A percentile compares a stretch with the other conserved stretches of the same genome.
Evolutionary conservation across 1,139 yeast genomes (phyloP).

Genomic region (Kluyveromyces marxianus): DNA sequence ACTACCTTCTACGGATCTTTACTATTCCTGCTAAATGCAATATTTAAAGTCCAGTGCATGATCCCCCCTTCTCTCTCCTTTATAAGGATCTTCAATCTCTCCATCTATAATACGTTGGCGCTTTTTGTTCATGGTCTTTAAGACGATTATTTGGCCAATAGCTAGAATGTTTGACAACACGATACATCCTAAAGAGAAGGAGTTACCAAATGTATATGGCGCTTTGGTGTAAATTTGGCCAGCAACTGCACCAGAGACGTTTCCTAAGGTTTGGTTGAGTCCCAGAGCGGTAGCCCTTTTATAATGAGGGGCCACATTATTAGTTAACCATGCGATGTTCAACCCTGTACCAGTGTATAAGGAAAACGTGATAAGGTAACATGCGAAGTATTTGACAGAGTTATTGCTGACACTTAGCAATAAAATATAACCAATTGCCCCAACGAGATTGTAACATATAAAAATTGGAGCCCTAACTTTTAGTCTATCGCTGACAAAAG

Average conservation of each 20-base stretch:
- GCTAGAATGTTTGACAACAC: conserved; percentile 22
- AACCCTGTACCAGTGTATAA: conserved; percentile 34
- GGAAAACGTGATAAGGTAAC: conserved; percentile 33
- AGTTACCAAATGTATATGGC: conserved; percentile 35
- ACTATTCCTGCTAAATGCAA: conserved; percentile 9
- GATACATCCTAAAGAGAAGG: conserved; percentile 34
- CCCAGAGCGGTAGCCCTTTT: conserved; percentile 38
- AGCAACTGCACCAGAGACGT: conserved; percentile 37
- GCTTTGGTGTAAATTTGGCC: conserved; percentile 35
- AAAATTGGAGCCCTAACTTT: conserved; percentile 15
- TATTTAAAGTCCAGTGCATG: conserved; percentile 24
- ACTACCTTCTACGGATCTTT: too few species aligned
- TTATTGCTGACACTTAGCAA: conserved; percentile 24
- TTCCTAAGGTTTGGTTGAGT: conserved; percentile 37
- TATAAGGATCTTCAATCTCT: conserved; percentile 15
- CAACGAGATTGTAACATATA: conserved; percentile 21
- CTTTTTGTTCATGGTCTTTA: conserved; percentile 11
- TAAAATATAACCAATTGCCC: conserved; percentile 32
- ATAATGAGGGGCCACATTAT: conserved; percentile 36
- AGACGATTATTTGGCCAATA: conserved; percentile 10
- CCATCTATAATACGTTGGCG: conserved; percentile 17
- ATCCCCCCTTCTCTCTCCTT: conserved; percentile 23
- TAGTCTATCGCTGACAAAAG: conserved; percentile 31
- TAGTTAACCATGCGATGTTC: conserved; percentile 34
- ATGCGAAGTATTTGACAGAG: conserved; percentile 35